These are phyloP conservation scores for Alisma plantagoaquatica DNA, from an alignment of 106 monocot genomes.

Conservation along the genomic window DNA sequence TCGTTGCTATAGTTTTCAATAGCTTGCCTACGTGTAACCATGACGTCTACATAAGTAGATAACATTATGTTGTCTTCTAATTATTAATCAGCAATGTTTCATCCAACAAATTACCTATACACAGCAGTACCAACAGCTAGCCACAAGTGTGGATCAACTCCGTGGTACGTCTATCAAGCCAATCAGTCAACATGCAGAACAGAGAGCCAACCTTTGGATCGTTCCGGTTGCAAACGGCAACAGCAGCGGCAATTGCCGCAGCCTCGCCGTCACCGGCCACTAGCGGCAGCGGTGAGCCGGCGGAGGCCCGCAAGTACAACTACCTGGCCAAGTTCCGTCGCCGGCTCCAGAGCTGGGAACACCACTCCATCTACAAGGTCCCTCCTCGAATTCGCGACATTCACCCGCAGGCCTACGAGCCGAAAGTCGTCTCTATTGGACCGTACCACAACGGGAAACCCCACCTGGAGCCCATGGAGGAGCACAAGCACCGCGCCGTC, in stretches of 20 bases:
- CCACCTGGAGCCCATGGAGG: slow-evolving; percentile 22
- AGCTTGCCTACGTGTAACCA: no score
- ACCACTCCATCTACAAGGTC: slow-evolving; percentile 22
- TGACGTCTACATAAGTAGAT: no score
- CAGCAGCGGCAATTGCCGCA: neutral
- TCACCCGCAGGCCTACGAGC: slow-evolving; percentile 19
- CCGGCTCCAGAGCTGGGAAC: neutral
- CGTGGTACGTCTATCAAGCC: neutral
- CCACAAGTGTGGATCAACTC: neutral
- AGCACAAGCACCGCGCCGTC: slow-evolving; percentile 19
- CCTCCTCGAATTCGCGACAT: slow-evolving; percentile 4
- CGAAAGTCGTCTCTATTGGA: slow-evolving; percentile 27
- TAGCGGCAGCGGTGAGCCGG: no score
- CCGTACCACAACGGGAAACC: slow-evolving; percentile 25
- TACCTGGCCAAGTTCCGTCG: slow-evolving; percentile 1
- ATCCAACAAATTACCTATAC: neutral
- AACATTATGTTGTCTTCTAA: no score
- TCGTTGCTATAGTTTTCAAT: no score
- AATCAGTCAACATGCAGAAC: no score
- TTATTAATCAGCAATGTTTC: no score
- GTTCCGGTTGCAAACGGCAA: neutral
- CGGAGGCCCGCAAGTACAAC: neutral
- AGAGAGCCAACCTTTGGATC: no score
- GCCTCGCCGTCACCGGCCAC: neutral
- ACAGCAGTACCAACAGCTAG: neutral